Base-by-base conservation (phyloP, 108 stramenopile species). In the Cylindrotheca closterium region DNA sequence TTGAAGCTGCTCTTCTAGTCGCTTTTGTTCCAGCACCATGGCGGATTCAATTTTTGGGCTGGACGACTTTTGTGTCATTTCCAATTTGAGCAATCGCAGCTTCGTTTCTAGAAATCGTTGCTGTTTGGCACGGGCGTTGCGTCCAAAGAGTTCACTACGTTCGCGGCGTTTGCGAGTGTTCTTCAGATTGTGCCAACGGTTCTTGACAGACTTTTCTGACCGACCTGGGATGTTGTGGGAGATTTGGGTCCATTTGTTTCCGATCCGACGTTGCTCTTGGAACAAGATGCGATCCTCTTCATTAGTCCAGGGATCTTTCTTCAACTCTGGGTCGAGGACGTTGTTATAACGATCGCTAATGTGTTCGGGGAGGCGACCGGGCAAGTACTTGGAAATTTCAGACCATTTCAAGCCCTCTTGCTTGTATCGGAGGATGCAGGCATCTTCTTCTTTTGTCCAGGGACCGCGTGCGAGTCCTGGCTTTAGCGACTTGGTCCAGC, bases 281-380 rank as follows among this genome's bases (percentile, higher is more conserved):
- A 82, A 70, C 19, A 96, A 80, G 51, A 88, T 74, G 21, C 46
- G 49, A 55, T 89, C 87, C 65, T 96, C 97, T 19, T 87, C 79
- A 33, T 82, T 74, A 26, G 92, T 89, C 94, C 95, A 96, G n/a
- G 75, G 72, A 0, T 70, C 81, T 60, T 88, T 88, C 54, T 89
- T 88, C 50, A 97, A 80, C 49, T 70, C 63, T 15, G 98, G 98
- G 71, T 97, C 90, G 8, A 99, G 76, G 54, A 79, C 80, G 73
- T 97, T 97, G 65, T 90, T 79, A 89, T 92, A 98, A 27, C 95
- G 90, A 57, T 96, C 94, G 34, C 97, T 87, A 57, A 96, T 85
- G 60, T 95, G 96, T 69, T 98, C 97, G 19, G 91, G 90, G 46
- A 97, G 89, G 25, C 98, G 87, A 18, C 98, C 96, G 4, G 95